Conservation (phyloP, 768 basidiomycete species). For the Polyporus arcularius region DNA sequence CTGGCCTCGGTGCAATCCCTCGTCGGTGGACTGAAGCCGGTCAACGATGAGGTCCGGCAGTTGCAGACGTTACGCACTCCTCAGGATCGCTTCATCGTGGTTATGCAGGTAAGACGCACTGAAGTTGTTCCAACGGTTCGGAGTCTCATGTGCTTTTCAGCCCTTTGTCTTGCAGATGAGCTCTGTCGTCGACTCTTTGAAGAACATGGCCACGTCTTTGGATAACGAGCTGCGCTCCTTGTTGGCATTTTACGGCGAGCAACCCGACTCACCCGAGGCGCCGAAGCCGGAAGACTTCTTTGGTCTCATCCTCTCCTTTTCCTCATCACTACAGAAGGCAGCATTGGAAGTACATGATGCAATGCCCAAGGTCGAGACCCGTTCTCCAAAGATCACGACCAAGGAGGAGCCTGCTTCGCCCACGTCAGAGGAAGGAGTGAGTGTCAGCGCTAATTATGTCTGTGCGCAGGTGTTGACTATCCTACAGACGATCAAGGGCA, state of each 20-base stretch:
- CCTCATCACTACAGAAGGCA: slow-evolving; percentile 73
- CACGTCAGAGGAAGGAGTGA: slow-evolving; percentile 19
- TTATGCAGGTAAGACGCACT: slow-evolving; percentile 62
- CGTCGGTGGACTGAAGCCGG: slow-evolving; percentile 54
- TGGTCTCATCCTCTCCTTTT: slow-evolving; percentile 70
- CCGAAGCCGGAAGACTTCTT: slow-evolving; percentile 86
- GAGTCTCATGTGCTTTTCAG: slow-evolving; percentile 16
- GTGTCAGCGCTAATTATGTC: not conserved
- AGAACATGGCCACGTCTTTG: slow-evolving; percentile 56
- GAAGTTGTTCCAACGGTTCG: not conserved
- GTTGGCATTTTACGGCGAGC: slow-evolving; percentile 78
- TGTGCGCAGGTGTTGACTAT: not conserved
- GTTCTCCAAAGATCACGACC: slow-evolving; percentile 18
- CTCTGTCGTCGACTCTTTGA: slow-evolving; percentile 63
- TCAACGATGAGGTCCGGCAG: slow-evolving; percentile 57
- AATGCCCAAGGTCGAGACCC: slow-evolving; percentile 36
- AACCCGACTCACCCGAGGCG: slow-evolving; percentile 59
- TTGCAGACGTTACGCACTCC: slow-evolving; percentile 33
- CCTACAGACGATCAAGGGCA: slow-evolving; percentile 46
- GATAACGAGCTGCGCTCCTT: slow-evolving; percentile 62
- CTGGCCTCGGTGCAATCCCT: slow-evolving; percentile 60
- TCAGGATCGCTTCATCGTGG: slow-evolving; percentile 60
- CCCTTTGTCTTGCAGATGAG: slow-evolving; percentile 44
- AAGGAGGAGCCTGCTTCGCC: slow-evolving; percentile 18
- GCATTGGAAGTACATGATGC: slow-evolving; percentile 64